Evolutionary conservation across 305 asterid genomes (phyloP), one percentile per base, ranked within the genome.

Genomic region (Plantago lanceolata): DNA sequence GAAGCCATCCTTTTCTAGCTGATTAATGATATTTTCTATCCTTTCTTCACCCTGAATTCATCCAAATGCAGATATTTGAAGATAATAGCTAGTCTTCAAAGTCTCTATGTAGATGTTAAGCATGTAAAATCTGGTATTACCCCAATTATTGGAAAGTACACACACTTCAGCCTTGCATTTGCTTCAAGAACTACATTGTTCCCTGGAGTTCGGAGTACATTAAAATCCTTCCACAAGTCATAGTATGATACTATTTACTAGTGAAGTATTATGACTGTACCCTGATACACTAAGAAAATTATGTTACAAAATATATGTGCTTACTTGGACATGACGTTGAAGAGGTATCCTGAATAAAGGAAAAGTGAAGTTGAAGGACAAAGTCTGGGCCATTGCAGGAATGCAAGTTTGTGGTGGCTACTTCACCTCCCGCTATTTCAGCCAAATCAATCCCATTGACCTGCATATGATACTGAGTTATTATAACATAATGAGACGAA

Each of bases 121-220:
- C n/a, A 50, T n/a, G 24, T 40, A 57, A 52, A 19, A 54, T 24
- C 45, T 61, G 58, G 17, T 29, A 52, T 54, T 56, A 86, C 96
- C 89, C 79, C 63, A 8, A 72, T 61, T 63, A 79, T 64, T 17
- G 96, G 96, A 71, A 86, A 79, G 81, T 85, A 89, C 48, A 85
- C 85, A 64, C 89, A 89, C 63, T 70, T 86, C 62, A 89, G 74
- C 55, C 95, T 82, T 52, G 96, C 96, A 83, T 86, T 82, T 63
- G 91, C 96, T 69, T 78, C 84, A 0, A 43, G 64, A 44, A 67
- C 44, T 64, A 66, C 74, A 71, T 75, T 71, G 55, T 31, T 48
- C 53, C 80, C 94, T 78, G 76, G 71, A 56, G 71, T 53, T 43
- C n/a, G 19, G 72, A 70, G 59, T 33, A 58, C 65, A 49, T 35